These are phyloP conservation scores for Medakamo hakoo DNA, from an alignment of 139 green algal genomes.

Conservation along the genomic window DNA sequence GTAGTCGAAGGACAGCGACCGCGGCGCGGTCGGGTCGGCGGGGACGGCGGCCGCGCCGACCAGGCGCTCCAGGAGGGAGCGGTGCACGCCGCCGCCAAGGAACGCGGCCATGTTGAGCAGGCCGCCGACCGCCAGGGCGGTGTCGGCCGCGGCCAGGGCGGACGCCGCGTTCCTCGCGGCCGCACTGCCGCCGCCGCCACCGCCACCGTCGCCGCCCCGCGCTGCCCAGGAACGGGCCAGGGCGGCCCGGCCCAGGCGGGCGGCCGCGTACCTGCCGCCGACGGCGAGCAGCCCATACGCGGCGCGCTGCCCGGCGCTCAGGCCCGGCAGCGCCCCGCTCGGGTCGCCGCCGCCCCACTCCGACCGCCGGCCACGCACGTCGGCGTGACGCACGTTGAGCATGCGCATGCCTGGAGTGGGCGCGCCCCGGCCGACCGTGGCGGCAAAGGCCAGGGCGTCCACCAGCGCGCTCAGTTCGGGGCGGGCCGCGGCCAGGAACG, in stretches of 20 bases:
- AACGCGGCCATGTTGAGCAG: not conserved
- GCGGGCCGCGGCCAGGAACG: too few species aligned
- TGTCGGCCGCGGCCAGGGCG: too few species aligned
- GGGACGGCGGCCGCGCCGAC: constrained; percentile 60
- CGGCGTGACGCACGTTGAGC: not conserved
- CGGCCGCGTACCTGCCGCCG: too few species aligned
- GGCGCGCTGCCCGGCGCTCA: too few species aligned
- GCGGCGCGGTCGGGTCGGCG: constrained; percentile 37
- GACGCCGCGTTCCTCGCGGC: not conserved
- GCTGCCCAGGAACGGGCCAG: too few species aligned
- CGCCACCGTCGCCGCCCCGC: not conserved
- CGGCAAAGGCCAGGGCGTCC: not conserved
- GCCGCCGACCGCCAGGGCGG: not conserved
- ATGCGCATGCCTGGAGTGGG: not conserved
- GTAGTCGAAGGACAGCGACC: constrained; percentile 79
- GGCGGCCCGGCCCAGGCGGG: too few species aligned
- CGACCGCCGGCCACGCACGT: not conserved
- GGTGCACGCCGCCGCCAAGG: constrained; percentile 7
- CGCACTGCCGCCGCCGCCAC: too few species aligned
- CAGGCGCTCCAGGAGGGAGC: constrained; percentile 59
- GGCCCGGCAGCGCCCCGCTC: too few species aligned
- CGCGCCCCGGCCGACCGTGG: not conserved
- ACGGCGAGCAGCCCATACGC: too few species aligned
- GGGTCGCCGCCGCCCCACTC: not conserved
- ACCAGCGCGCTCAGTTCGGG: not conserved